Evolutionary conservation across 306 rosid species (phyloP).

Genomic region (Myrica gale): DNA sequence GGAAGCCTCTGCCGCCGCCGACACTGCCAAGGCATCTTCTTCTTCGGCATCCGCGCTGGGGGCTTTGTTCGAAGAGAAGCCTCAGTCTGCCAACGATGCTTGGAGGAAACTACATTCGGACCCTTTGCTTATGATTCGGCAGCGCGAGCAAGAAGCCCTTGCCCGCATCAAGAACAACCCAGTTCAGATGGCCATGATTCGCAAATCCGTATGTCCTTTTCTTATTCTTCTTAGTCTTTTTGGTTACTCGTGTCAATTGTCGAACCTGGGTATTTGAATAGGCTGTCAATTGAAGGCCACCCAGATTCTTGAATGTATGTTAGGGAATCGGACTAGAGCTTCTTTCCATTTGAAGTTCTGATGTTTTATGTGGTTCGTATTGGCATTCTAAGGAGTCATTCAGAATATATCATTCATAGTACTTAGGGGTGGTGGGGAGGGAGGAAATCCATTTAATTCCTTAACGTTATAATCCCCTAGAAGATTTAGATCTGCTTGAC

Average conservation of each 20-base stretch:
- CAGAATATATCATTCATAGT: no score
- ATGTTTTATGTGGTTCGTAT: no score
- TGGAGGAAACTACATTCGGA: constrained; percentile 98
- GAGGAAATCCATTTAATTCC: no score
- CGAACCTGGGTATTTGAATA: background rate
- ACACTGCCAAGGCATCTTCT: constrained; percentile 39
- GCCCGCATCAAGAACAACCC: constrained; percentile 82
- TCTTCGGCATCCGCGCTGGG: constrained; percentile 52
- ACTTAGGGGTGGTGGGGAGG: no score
- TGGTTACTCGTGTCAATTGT: background rate
- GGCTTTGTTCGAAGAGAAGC: constrained; percentile 86
- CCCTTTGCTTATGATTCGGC: constrained; percentile 91
- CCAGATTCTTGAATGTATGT: no score
- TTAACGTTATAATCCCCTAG: background rate
- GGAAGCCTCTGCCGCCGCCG: constrained; percentile 48
- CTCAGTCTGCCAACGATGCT: constrained; percentile 87
- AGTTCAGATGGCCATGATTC: constrained; percentile 88
- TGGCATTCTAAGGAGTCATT: no score
- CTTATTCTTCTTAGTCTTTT: background rate
- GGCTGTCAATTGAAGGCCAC: background rate
- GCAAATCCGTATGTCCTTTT: constrained; percentile 60
- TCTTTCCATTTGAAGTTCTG: no score
- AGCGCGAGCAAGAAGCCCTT: constrained; percentile 88
- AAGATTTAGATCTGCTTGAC: background rate
- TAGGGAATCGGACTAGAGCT: no score